phyloP scores from a whole-genome alignment of 75 land plant genomes.

The Cunninghamia lanceolata region DNA sequence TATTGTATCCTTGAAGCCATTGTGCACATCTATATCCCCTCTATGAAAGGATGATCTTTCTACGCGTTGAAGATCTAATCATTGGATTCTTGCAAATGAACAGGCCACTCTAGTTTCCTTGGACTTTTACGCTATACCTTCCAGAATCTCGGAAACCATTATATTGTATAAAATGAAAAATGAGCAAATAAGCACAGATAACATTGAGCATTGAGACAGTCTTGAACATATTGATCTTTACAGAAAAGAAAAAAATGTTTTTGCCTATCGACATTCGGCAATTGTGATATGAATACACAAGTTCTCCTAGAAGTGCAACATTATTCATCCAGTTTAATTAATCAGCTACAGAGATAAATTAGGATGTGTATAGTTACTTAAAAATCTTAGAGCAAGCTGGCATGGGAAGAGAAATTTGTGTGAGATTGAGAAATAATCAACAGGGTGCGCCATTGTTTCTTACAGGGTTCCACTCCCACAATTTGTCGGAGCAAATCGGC shows the following conservation, averaged over 20 bases:
- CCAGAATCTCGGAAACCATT: neutral
- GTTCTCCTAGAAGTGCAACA: neutral
- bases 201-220: neutral
- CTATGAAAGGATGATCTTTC: neutral
- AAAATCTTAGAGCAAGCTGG: neutral
- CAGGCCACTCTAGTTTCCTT: neutral
- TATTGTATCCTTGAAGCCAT: neutral
- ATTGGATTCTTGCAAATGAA: too few relatives aligned
- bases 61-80: too few relatives aligned
- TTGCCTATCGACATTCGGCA: neutral
- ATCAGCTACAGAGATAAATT: neutral
- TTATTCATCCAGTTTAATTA: neutral
- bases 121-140: neutral
- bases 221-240: neutral
- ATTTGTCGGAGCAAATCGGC: neutral
- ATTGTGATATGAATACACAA: neutral
- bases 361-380: neutral
- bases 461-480: conserved; percentile 1
- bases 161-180: neutral
- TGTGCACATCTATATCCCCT: neutral
- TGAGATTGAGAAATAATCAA: neutral
- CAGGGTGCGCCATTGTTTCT: neutral
- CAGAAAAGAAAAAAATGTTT: neutral
- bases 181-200: neutral
- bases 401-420: neutral